Conservation (phyloP, 441 rosid genomes). For the Euphorbia schlechtendalii region DNA sequence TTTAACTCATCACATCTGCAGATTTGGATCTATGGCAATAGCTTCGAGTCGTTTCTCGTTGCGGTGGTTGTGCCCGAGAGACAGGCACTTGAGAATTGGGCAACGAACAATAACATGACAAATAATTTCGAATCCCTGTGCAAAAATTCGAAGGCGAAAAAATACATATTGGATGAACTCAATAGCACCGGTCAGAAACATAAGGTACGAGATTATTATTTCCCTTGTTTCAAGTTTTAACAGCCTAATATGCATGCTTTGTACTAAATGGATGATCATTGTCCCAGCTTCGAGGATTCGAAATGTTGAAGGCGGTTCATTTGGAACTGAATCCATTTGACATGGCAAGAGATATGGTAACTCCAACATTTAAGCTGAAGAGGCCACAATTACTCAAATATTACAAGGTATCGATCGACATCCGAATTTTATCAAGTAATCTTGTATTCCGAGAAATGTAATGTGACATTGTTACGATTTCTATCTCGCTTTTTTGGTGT, state of each 20-base stretch:
- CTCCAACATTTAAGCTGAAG: constrained; percentile 83
- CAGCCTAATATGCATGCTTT: neutral
- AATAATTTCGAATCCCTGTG: constrained; percentile 61
- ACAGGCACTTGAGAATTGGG: constrained; percentile 76
- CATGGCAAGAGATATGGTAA: constrained; percentile 72
- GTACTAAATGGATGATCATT: constrained; percentile 6
- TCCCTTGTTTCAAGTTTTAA: too few relatives aligned
- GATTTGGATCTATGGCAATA: constrained; percentile 89
- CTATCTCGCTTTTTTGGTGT: constrained; percentile 16
- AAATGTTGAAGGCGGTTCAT: constrained; percentile 70
- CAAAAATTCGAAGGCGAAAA: constrained; percentile 50
- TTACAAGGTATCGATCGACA: constrained; percentile 75
- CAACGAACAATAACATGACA: constrained; percentile 33
- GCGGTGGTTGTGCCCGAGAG: constrained; percentile 73
- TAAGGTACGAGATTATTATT: constrained; percentile 42
- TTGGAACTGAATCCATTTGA: constrained; percentile 72
- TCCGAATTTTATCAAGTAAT: too few relatives aligned
- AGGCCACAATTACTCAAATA: constrained; percentile 78
- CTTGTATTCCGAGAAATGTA: too few relatives aligned
- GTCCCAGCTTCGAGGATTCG: constrained; percentile 79
- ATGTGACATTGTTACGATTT: neutral
- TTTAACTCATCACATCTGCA: constrained; percentile 19
- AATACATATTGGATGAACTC: constrained; percentile 64
- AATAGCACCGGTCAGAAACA: constrained; percentile 57
- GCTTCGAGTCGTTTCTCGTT: constrained; percentile 80